These are phyloP conservation scores for Mycosphaerella sp. DNA, from an alignment of 2,329 filamentous ascomycete genomes.

Conservation along the genomic window DNA sequence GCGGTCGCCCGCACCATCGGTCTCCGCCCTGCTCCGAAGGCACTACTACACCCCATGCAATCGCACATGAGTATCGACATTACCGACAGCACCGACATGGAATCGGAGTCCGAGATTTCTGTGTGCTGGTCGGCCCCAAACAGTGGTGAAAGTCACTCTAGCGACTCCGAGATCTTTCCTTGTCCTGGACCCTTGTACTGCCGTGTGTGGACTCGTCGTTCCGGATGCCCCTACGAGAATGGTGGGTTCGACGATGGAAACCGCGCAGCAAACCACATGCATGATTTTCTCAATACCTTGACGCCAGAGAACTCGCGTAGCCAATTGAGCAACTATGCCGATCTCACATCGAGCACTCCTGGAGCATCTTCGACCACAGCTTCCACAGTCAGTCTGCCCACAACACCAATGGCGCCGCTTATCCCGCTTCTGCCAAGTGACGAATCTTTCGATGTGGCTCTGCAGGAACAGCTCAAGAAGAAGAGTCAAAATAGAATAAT, in stretches of 20 bases:
- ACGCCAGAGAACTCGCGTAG: constrained; percentile 22
- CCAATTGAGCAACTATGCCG: constrained; percentile 17
- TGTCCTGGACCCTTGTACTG: constrained; percentile 28
- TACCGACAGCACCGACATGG: constrained; percentile 24
- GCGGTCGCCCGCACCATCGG: constrained; percentile 34
- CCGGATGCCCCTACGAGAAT: constrained; percentile 29
- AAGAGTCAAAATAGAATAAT: constrained; percentile 13
- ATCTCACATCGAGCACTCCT: constrained; percentile 21
- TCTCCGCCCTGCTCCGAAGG: constrained; percentile 19
- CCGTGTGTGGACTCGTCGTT: constrained; percentile 24
- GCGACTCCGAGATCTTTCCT: constrained; percentile 22
- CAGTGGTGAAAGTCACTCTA: constrained; percentile 22
- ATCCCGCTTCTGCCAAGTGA: constrained; percentile 16
- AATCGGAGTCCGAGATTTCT: constrained; percentile 23
- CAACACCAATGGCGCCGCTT: constrained; percentile 20
- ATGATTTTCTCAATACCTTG: constrained; percentile 22
- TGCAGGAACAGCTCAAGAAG: constrained; percentile 14
- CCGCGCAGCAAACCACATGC: constrained; percentile 22
- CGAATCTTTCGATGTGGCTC: constrained; percentile 16
- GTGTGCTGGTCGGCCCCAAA: constrained; percentile 28
- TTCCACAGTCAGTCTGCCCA: constrained; percentile 32
- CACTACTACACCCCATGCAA: background rate
- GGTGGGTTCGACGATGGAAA: constrained; percentile 29
- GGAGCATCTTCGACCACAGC: constrained; percentile 27
- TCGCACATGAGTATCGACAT: constrained; percentile 26